Base-by-base conservation (phyloP, 2,329 filamentous ascomycete genomes). In the Exophiala sp. region DNA sequence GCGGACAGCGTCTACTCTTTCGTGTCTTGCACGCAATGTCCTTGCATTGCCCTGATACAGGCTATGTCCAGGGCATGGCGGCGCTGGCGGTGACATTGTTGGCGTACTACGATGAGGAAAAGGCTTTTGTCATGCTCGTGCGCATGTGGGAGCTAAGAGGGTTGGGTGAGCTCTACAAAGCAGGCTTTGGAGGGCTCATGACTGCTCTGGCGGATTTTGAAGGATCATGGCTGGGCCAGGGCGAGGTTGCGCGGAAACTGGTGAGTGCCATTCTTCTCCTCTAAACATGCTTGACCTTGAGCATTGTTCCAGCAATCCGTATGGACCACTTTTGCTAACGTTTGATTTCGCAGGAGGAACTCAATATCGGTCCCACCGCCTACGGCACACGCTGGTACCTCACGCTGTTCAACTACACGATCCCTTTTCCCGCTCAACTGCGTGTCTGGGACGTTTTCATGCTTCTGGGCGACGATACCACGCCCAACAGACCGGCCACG, bases 401-500 rank as follows among this genome's bases (percentile, higher is more conserved):
- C 47, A 99, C 94, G 1, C 78, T 99, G 7, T 99, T 99, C 79
- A 97, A 97, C 72, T 87, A 97, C 66, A 95, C 90, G 12, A 89
- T 99, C 47, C 94, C 94, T 0, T 99, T 97, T 65, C 82, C 89
- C 0, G 91, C 92, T 3, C 94, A 97, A 71, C 84, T 99, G 34
- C 87, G 94, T 45, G 88, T 99, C 12, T 99, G 94, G 94, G 94
- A 99, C 67, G 88, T 96, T 1, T 97, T 97, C 72, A 90, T 99
- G 82, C 83, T 99, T 11, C 82, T 97, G 10, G 94, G 92, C 43
- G 89, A 92, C 63, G 78, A 80, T 8, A 50, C 40, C 6, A 36
- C 39, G 5, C 20, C 34, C 5, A 21, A 18, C 14, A 18, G n/a
- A 12, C 14, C 44, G 12, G 29, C 53, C 9, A 14, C 34, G 3